Evolutionary conservation across 169 alveolate genomes (phyloP).

Genomic region (Plasmodium reichenowi): DNA sequence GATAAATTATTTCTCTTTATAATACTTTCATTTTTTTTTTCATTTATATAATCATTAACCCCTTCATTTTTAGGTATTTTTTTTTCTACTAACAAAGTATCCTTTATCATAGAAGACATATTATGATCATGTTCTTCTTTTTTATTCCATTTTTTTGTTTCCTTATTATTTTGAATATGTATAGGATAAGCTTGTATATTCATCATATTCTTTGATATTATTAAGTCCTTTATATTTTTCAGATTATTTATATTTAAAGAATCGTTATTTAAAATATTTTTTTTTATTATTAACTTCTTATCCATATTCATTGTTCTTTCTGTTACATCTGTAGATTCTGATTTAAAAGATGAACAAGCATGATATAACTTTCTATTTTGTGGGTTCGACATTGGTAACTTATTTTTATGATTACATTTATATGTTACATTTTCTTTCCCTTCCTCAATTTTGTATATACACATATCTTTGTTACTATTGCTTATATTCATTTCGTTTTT

Average conservation of each 20-base stretch:
- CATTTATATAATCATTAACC: not conserved
- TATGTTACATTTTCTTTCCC: constrained; percentile 8
- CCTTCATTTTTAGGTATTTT: not conserved
- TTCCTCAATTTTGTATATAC: not conserved
- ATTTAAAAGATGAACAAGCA: constrained; percentile 34
- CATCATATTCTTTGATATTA: constrained; percentile 2
- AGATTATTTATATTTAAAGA: not conserved
- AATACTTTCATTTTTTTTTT: not conserved
- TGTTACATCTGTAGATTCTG: constrained; percentile 69
- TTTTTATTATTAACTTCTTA: constrained; percentile 1
- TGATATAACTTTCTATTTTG: not conserved
- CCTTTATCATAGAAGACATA: not conserved
- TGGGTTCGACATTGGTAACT: not conserved
- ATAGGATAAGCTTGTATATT: constrained; percentile 38
- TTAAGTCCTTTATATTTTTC: not conserved
- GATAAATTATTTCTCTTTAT: not conserved
- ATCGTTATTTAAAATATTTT: not conserved
- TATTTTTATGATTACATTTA: not conserved
- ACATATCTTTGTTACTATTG: too few species aligned
- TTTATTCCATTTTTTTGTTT: not conserved
- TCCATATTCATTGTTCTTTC: constrained; percentile 19
- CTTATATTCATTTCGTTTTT: not conserved
- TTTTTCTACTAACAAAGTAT: not conserved
- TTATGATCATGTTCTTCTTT: not conserved
- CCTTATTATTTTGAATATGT: not conserved